phyloP scores from a whole-genome alignment of 352 stramenopile genomes.

The Pythium dissotocum region DNA sequence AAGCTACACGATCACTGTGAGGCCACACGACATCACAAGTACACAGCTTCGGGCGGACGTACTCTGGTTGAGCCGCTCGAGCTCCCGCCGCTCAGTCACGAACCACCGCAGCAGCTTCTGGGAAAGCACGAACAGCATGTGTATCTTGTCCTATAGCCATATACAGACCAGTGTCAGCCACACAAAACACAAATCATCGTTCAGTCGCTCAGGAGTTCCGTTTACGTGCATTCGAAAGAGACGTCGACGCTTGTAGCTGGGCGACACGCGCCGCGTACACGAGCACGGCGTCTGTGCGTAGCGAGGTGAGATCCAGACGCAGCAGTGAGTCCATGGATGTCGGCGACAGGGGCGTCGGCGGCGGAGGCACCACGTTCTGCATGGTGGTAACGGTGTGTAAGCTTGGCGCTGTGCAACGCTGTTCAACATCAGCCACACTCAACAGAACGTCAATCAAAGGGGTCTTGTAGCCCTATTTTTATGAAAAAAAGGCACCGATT shows the following conservation, averaged over 20 bases:
- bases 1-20: slow-evolving; percentile 14
- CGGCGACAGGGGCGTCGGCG: slow-evolving; percentile 3
- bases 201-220: not conserved
- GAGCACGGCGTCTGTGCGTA: slow-evolving; percentile 30
- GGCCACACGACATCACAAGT: not conserved
- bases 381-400: not conserved
- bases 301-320: slow-evolving; percentile 31
- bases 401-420: too few species aligned
- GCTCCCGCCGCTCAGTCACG: slow-evolving; percentile 26
- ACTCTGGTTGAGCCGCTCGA: slow-evolving; percentile 36
- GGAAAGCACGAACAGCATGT: slow-evolving; percentile 41
- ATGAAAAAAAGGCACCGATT: not conserved
- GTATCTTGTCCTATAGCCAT: slow-evolving; percentile 32
- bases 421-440: not conserved
- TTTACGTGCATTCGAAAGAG: slow-evolving; percentile 26
- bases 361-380: not conserved
- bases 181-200: not conserved
- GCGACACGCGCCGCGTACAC: slow-evolving; percentile 34
- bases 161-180: not conserved
- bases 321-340: slow-evolving; percentile 34
- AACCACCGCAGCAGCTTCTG: slow-evolving; percentile 43
- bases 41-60: not conserved
- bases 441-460: slow-evolving; percentile 6
- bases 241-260: slow-evolving; percentile 17
- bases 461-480: slow-evolving; percentile 17